Base-by-base conservation (phyloP, 257 asterid species). In the Nicotiana tomentosiformis region DNA sequence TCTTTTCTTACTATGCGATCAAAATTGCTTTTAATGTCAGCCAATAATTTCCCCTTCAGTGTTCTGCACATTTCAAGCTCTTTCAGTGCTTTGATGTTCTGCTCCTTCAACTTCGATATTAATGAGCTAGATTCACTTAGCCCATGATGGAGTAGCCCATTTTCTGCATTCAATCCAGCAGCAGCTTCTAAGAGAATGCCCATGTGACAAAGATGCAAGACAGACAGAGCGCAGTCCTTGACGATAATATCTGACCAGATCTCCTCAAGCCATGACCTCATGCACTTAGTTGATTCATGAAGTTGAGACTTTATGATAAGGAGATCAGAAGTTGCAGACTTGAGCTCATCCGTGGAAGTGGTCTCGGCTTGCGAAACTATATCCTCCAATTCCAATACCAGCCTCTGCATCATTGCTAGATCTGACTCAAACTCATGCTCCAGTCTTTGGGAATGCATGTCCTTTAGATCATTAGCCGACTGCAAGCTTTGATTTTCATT, bases 131-230 rank as follows among this genome's bases (percentile, higher is more conserved):
- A 93, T 90, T 90, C 94, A 77, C 93, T 89, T 66, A 94, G 84
- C 74, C 98, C 98, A 86, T 89, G 93, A 68, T 85, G 90, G 81
- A 96, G 97, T 77, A 96, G 90, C 84, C 97, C 92, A 83, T 96
- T 94, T 89, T 96, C 98, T 82, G 95, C 97, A 77, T 93, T 90
- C 64, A 96, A 85, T 16, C 97, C 98, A 3, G 88, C 90, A n/a
- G 86, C 90, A n/a, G 93, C 90, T 91, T 96, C 99, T 77, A 94
- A 88, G 61, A 94, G 91, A 87, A 91, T 87, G 77, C 99, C 99
- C 92, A 93, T 86, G 89, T 92, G 97, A 85, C 99, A 96, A 80
- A 93, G 93, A 88, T 96, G 98, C 90, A 94, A 87, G 79, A 93
- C 97, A 18, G 98, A 91, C 80, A 92, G 81, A 46, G 98, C 95